Evolutionary conservation across 495 filamentous ascomycete species (phyloP).

Genomic region (Penicillium coffeae): DNA sequence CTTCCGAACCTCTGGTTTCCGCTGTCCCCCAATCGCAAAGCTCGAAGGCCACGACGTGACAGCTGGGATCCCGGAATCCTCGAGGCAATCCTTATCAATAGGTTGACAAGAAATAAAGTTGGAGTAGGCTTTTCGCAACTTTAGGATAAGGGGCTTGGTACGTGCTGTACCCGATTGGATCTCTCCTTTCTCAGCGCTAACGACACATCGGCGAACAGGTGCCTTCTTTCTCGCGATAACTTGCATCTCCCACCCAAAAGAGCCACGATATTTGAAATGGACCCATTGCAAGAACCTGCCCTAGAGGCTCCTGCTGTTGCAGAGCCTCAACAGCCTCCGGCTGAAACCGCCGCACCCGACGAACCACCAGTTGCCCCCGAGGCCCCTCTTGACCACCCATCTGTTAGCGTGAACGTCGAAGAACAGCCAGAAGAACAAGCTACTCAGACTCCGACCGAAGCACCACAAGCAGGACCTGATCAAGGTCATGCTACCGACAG

Average conservation of each 20-base stretch:
- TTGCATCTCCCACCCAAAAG: constrained; percentile 4
- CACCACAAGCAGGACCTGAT: constrained; percentile 13
- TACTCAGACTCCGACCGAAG: background rate
- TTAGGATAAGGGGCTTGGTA: background rate
- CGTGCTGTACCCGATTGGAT: constrained; percentile 7
- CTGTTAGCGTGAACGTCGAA: constrained; percentile 26
- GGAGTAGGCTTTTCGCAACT: background rate
- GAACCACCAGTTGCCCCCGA: constrained; percentile 2
- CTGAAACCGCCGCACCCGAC: constrained; percentile 22
- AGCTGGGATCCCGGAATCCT: background rate
- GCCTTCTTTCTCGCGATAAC: background rate
- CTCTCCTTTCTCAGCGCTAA: constrained; percentile 25
- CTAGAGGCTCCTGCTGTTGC: constrained; percentile 20
- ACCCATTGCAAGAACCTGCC: constrained; percentile 24
- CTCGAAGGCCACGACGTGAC: background rate
- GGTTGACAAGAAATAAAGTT: too few species aligned
- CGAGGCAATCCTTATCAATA: too few species aligned
- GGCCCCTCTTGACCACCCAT: constrained; percentile 8
- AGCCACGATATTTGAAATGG: constrained; percentile 17
- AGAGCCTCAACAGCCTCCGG: constrained; percentile 25
- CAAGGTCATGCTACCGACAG: constrained; percentile 45
- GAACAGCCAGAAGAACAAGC: constrained; percentile 35
- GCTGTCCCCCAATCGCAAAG: background rate
- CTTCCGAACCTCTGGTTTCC: background rate
- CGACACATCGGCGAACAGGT: constrained; percentile 5